A percentile compares a stretch with the other conserved stretches of the same genome.
These are phyloP conservation scores for Sporisorium scitamineum DNA, from an alignment of 1,284 basidiomycete genomes.

Conservation along the genomic window DNA sequence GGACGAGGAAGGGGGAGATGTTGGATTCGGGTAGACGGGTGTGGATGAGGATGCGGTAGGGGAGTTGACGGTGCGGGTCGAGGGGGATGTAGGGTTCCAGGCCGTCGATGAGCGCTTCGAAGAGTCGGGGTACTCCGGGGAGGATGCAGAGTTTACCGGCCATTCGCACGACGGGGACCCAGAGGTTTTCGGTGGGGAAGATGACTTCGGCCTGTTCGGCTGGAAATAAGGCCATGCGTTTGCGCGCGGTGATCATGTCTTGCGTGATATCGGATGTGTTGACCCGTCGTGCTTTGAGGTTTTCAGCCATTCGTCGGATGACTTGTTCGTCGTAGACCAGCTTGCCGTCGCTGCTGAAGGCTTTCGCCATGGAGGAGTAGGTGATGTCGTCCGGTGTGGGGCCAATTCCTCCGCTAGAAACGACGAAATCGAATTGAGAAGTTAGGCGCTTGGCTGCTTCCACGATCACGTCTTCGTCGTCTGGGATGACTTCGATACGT, in stretches of 20 bases:
- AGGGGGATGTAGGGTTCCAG: constrained; percentile 75
- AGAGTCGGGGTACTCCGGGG: constrained; percentile 88
- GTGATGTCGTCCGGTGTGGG: constrained; percentile 76
- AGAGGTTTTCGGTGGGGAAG: constrained; percentile 70
- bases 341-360: constrained; percentile 75
- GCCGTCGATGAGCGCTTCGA: constrained; percentile 72
- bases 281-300: constrained; percentile 75
- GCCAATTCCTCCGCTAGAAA: constrained; percentile 61
- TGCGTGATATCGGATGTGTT: constrained; percentile 76
- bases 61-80: constrained; percentile 51
- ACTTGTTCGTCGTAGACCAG: constrained; percentile 85
- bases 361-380: constrained; percentile 85
- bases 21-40: constrained; percentile 79
- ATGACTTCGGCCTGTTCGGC: constrained; percentile 56
- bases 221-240: constrained; percentile 66
- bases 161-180: constrained; percentile 89
- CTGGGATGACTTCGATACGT: constrained; percentile 87
- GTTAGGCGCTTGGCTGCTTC: constrained; percentile 87
- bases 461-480: constrained; percentile 87
- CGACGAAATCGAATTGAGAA: constrained; percentile 42
- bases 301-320: constrained; percentile 79
- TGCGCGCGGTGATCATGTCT: constrained; percentile 70
- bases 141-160: constrained; percentile 86
- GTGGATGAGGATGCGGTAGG: constrained; percentile 58
- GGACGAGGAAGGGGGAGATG: constrained; percentile 87